These are phyloP conservation scores for Zygoascus tannicola DNA, from an alignment of 805 yeast genomes.

Conservation along the genomic window DNA sequence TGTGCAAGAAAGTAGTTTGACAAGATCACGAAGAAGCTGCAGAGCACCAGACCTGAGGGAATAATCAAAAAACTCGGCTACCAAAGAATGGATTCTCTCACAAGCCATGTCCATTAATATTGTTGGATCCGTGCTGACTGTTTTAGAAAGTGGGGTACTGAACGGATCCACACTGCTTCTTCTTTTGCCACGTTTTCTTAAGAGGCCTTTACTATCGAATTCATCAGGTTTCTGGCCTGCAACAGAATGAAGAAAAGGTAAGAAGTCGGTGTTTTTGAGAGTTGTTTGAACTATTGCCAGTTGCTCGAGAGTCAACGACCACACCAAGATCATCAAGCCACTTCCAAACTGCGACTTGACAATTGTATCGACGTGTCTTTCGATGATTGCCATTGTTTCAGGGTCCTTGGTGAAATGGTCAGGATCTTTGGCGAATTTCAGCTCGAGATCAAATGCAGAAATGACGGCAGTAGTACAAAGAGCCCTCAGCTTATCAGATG, in stretches of 20 bases:
- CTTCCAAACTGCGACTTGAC: not conserved
- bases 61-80: not conserved
- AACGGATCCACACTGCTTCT: not conserved
- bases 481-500: not conserved
- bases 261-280: not conserved
- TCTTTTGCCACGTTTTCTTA: not conserved
- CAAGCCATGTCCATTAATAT: not conserved
- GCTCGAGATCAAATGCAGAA: not conserved
- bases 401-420: not conserved
- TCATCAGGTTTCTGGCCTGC: not conserved
- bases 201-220: not conserved
- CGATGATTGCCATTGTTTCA: not conserved
- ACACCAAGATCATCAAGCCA: not conserved
- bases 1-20: not conserved
- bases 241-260: not conserved
- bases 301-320: not conserved
- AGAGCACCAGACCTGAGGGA: conserved; percentile 1
- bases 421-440: not conserved
- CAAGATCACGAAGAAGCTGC: not conserved
- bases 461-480: not conserved
- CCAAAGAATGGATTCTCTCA: not conserved
- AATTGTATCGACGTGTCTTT: not conserved
- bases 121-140: not conserved
- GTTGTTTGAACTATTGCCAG: not conserved
- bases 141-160: conserved; percentile 1